Evolutionary conservation across 2,329 filamentous ascomycete species (phyloP), one percentile per base, ranked within the genome.

Genomic region (Aspergillus caelatus): DNA sequence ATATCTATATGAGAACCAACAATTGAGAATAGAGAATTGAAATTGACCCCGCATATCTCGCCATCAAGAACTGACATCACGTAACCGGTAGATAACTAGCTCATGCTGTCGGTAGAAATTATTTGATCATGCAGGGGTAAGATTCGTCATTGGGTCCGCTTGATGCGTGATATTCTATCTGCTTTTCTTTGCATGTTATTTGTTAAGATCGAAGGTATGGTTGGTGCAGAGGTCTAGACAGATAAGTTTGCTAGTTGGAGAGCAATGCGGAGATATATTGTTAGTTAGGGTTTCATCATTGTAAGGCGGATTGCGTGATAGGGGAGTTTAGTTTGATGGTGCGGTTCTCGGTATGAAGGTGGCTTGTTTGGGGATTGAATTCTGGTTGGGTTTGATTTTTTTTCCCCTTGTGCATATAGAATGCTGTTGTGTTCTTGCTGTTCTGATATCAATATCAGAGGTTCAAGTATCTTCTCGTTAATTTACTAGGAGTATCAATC

Each of bases 111-210:
- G 23, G 23, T 48, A 23, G 19, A 21, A 11, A 2, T 46, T 46
- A 4, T 3, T 10, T 11, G 19, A 11, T 43, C 1, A 21, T 14
- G n/a, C 41, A 32, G 48, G 23, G 32, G 58, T 23, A 26, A 48
- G 11, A 68, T 70, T 71, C 69, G 70, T 61, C 67, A 72, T 72
- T 50, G 32, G 63, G 62, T 58, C 69, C 65, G 67, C 63, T 60
- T 50, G 57, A 64, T 60, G 55, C 65, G 67, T 61, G 58, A 67
- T 58, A 62, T 45, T 57, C 7, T 41, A 41, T 41, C 5, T 36
- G 19, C 16, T 41, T 19, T 19, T 41, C 19, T 19, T 9, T 41
- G 1, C 4, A 19, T 14, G 7, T 9, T 41, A 7, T 19, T 7
- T 41, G 2, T 41, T 41, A 3, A 41, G 36, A 41, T 36, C 1